Base-by-base conservation (phyloP, 768 basidiomycete species). In the Hericium coralloides region DNA sequence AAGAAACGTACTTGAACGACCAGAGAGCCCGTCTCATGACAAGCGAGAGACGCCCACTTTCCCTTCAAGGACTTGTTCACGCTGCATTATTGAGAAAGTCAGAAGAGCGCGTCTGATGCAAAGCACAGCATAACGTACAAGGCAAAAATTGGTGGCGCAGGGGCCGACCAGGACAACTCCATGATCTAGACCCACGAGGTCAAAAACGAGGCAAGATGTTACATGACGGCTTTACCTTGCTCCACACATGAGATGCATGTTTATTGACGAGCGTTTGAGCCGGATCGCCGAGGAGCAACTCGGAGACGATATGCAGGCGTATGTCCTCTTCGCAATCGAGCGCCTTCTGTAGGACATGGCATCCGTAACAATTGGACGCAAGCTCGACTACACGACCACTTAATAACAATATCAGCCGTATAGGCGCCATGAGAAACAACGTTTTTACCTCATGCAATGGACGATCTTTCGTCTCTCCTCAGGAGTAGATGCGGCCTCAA, bases 231-330 rank as follows among this genome's bases (percentile, higher is more conserved):
- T n/a, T 50, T 57, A 88, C 88, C 78, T 92, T 92, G 72, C 89
- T 91, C 90, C 91, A 93, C 36, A 93, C 91, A 67, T 93, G 91
- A 50, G 89, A 90, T 1, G 90, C 89, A 67, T 93, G 91, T 68
- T 93, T 93, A 69, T 92, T 92, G 8, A 92, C 86, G 26, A 93
- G 75, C 5, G 91, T 93, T 67, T 89, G 81, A 1, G 89, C 88
- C 8, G 90, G 91, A 66, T 93, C 91, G 2, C 89, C 87, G 20
- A 86, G 77, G 47, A 93, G 79, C 43, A 93, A 78, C 67, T 93
- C 91, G 2, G 87, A 87, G 20, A 93, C 91, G 57, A 93, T 90
- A 57, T 90, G 69, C 37, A 92, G 71, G 38, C 89, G 79, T 45
- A 92, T 84, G 56, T 92, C 91, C 69, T 93, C 91, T 62, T 93